Percentiles rank a stretch among this genome's conserved stretches.
phyloP scores from a whole-genome alignment of 2,329 filamentous ascomycete genomes.

The Phyllosticta ampelicida region DNA sequence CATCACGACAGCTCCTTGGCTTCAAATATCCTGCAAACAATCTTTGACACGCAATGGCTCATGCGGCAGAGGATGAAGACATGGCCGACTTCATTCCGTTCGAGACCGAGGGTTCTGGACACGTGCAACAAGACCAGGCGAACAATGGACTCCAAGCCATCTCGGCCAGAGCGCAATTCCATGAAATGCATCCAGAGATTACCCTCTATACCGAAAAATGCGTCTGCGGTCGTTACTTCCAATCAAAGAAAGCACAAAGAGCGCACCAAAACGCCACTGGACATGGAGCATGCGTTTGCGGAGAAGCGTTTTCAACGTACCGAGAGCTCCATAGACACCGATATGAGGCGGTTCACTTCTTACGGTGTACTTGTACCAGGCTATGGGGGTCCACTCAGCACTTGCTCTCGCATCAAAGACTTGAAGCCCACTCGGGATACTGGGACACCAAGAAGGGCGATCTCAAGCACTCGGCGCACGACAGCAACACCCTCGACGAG shows the following conservation, averaged over 20 bases:
- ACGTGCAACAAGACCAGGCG: background rate
- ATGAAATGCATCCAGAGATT: constrained; percentile 6
- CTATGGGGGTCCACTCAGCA: constrained; percentile 7
- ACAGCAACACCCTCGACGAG: constrained; percentile 8
- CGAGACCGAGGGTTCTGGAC: background rate
- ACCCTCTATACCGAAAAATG: constrained; percentile 1
- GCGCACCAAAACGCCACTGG: constrained; percentile 8
- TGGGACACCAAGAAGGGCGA: constrained; percentile 7
- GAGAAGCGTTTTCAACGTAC: constrained; percentile 7
- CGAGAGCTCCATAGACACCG: constrained; percentile 6
- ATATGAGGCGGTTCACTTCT: constrained; percentile 1
- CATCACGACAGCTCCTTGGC: background rate
- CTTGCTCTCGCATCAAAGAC: constrained; percentile 8
- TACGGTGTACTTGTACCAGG: constrained; percentile 5
- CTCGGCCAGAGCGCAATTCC: constrained; percentile 4
- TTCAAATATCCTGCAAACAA: background rate
- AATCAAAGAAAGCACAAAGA: constrained; percentile 2
- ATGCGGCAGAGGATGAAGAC: background rate
- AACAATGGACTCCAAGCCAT: background rate
- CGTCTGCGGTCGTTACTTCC: constrained; percentile 9
- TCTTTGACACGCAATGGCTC: background rate
- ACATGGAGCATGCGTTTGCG: constrained; percentile 8
- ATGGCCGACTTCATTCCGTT: constrained; percentile 9
- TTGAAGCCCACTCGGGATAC: constrained; percentile 6
- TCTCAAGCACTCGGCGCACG: background rate